These are phyloP conservation scores for Rugosomyces carneus DNA, from an alignment of 1,284 basidiomycete species.

Conservation along the genomic window DNA sequence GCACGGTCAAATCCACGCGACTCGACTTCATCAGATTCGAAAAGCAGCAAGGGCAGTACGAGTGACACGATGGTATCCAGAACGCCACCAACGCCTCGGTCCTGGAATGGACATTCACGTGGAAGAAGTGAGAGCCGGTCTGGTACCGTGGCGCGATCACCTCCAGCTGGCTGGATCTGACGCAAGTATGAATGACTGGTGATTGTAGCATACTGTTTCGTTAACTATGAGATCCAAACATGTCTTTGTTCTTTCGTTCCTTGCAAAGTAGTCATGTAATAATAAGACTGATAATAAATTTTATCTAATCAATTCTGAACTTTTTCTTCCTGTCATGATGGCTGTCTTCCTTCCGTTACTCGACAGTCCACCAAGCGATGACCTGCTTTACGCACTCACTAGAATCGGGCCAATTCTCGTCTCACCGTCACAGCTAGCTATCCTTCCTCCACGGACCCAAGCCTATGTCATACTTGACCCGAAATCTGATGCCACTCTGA, in stretches of 20 bases:
- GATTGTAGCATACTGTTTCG: not conserved
- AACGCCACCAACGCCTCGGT: slow-evolving; percentile 34
- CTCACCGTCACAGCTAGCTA: slow-evolving; percentile 19
- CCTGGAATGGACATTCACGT: slow-evolving; percentile 28
- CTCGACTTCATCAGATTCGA: slow-evolving; percentile 16
- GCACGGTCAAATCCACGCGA: slow-evolving; percentile 17
- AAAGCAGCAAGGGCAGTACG: slow-evolving; percentile 16
- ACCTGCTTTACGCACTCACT: slow-evolving; percentile 55
- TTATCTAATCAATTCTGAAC: not conserved
- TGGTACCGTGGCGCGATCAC: slow-evolving; percentile 24
- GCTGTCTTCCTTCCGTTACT: slow-evolving; percentile 58
- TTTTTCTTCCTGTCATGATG: slow-evolving; percentile 29
- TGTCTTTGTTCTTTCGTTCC: not conserved
- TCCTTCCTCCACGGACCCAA: slow-evolving; percentile 26
- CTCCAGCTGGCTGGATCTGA: slow-evolving; percentile 49
- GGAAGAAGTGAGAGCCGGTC: slow-evolving; percentile 24
- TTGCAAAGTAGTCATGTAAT: no score
- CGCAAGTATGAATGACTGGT: no score
- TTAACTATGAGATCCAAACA: not conserved
- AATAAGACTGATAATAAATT: not conserved
- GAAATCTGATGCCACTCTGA: slow-evolving; percentile 38
- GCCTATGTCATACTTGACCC: slow-evolving; percentile 55
- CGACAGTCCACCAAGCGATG: slow-evolving; percentile 31
- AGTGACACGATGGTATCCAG: slow-evolving; percentile 16
- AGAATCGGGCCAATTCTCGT: slow-evolving; percentile 73